A percentile compares a stretch with the other conserved stretches of the same genome.
Conservation (phyloP, 2,329 filamentous ascomycete genomes). For the Colletotrichum gigasporum region DNA sequence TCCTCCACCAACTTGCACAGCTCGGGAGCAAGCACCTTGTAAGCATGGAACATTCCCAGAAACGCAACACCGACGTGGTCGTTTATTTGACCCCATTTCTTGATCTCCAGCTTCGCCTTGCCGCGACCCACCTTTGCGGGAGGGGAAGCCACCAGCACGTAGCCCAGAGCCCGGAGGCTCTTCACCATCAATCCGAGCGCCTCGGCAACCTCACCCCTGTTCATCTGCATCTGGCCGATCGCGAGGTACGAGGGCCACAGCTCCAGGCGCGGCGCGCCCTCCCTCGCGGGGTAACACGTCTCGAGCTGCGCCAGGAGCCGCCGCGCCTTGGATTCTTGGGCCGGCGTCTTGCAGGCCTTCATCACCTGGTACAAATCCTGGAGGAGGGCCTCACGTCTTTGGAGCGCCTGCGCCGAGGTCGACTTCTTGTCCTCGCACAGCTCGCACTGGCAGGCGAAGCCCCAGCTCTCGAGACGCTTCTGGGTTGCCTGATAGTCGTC, state of each 20-base stretch:
- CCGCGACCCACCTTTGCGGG: background rate
- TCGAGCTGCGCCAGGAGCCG: constrained; percentile 34
- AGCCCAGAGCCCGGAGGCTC: constrained; percentile 40
- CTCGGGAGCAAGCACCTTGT: constrained; percentile 34
- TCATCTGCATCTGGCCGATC: constrained; percentile 17
- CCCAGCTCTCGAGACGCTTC: constrained; percentile 46
- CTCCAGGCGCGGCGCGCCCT: constrained; percentile 28
- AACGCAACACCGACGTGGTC: constrained; percentile 27
- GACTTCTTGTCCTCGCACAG: constrained; percentile 44
- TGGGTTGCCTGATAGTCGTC: constrained; percentile 41
- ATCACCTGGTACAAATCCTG: background rate
- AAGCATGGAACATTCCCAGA: constrained; percentile 30
- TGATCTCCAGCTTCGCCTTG: constrained; percentile 30
- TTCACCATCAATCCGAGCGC: constrained; percentile 34
- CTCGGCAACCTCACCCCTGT: constrained; percentile 2
- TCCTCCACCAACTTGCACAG: constrained; percentile 30
- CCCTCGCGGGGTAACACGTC: constrained; percentile 33
- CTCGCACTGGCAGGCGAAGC: constrained; percentile 52
- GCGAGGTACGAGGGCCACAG: constrained; percentile 35
- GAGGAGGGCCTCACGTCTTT: constrained; percentile 30
- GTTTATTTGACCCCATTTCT: constrained; percentile 36
- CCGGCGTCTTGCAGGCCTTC: background rate
- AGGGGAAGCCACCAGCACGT: constrained; percentile 30
- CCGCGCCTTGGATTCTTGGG: constrained; percentile 13
- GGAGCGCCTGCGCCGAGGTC: constrained; percentile 27